phyloP scores from a whole-genome alignment of 768 basidiomycete genomes.

The Pleurotus eryngii region DNA sequence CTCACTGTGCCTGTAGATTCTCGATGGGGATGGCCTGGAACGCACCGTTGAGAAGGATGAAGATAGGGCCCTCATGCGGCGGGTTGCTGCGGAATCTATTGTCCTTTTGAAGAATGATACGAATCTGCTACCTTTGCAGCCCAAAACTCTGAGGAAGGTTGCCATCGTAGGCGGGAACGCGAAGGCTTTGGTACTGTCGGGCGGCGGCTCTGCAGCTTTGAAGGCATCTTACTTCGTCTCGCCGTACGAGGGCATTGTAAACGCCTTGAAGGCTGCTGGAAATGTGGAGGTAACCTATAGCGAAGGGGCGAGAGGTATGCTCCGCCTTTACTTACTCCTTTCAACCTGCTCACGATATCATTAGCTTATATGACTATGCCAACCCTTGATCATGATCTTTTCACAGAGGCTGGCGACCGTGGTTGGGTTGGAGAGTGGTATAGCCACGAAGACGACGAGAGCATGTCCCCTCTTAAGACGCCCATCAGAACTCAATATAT shows the following conservation, averaged over 20 bases:
- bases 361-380: constrained; percentile 65
- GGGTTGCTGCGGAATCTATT: constrained; percentile 65
- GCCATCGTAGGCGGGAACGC: constrained; percentile 77
- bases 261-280: constrained; percentile 43
- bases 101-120: constrained; percentile 73
- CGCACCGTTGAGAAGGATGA: constrained; percentile 57
- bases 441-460: constrained; percentile 52
- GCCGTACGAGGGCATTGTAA: constrained; percentile 73
- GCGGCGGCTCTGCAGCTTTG: constrained; percentile 71
- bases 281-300: constrained; percentile 58
- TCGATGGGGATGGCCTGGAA: constrained; percentile 71
- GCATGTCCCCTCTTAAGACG: constrained; percentile 43
- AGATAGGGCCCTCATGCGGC: constrained; percentile 61
- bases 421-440: constrained; percentile 71
- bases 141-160: constrained; percentile 54
- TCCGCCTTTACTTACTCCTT: not conserved
- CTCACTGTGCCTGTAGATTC: constrained; percentile 34
- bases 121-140: constrained; percentile 49
- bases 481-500: constrained; percentile 41
- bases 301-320: constrained; percentile 66
- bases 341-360: not conserved
- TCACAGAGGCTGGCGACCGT: constrained; percentile 53
- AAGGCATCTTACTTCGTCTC: constrained; percentile 74
- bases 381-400: constrained; percentile 63
- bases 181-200: constrained; percentile 57